Evolutionary conservation across 2,329 filamentous ascomycete species (phyloP), one percentile per base, ranked within the genome.

Genomic region (Ophiostoma australiae): DNA sequence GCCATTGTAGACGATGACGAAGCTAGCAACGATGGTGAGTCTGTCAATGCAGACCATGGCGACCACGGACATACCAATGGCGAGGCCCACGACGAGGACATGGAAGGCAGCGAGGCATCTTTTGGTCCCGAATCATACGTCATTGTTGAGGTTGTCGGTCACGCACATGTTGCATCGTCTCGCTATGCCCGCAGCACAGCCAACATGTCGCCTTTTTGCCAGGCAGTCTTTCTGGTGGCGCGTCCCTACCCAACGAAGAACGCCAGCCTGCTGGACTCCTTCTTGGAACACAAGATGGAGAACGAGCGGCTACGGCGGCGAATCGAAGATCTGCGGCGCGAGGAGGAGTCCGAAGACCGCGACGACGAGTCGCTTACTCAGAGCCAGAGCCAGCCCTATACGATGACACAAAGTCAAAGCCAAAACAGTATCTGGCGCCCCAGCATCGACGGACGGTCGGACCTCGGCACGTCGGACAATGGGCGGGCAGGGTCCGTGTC

Each of bases 261-360:
- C 77, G 90, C 93, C 0, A 87, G 87, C 3, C 84, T 97, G 13
- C 84, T 97, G 27, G 94, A 98, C 80, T 96, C 93, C 0, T 97
- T 97, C 76, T 84, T 98, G 37, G 94, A 98, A 79, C 94, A 97
- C 82, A 97, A 97, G 80, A 94, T 97, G 70, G 94, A 97, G 79
- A 97, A 97, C 76, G 93, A 97, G 81, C 88, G 94, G 4, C 81
- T 98, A 68, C 89, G 88, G 76, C 91, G 92, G 76, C 89, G 92
- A 63, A 97, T 98, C 73, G 89, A 90, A 23, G 93, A 96, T 80
- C 83, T 97, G 70, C 92, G 91, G 75, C 86, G 87, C 73, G 94
- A 97, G 79, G 94, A 97, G 79, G 88, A 90, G 71, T 69, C 70
- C 0, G 91, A 94, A 70, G 91, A 93, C 71, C 94, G 96, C 73